Conservation (phyloP, 768 basidiomycete genomes). For the Boletus vermiculosoides region DNA sequence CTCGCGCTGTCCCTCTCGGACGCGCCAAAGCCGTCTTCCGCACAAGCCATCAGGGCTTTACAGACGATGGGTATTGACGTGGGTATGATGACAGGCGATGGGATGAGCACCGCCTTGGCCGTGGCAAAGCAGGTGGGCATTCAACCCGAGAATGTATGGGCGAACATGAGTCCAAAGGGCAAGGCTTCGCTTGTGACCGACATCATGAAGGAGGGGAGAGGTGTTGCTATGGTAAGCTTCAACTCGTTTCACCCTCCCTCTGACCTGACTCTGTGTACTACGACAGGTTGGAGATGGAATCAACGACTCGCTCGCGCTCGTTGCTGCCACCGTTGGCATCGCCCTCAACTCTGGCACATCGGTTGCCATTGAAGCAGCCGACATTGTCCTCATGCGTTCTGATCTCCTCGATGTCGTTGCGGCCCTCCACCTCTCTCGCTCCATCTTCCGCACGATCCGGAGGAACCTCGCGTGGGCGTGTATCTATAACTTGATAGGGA, state of each 20-base stretch:
- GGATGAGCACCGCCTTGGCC: conserved; percentile 79
- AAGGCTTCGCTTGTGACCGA: conserved; percentile 86
- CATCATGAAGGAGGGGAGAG: conserved; percentile 73
- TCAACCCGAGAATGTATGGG: conserved; percentile 76
- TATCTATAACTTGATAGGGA: conserved; percentile 88
- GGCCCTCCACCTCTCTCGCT: conserved; percentile 84
- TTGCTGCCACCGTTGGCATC: conserved; percentile 94
- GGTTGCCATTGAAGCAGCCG: conserved; percentile 97
- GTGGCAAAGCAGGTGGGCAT: conserved; percentile 93
- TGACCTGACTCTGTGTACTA: background rate
- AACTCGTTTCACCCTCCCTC: background rate
- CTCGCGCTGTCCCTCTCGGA: conserved; percentile 87
- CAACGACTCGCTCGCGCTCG: conserved; percentile 97
- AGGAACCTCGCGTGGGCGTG: conserved; percentile 97
- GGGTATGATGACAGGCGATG: conserved; percentile 92
- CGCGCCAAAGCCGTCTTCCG: conserved; percentile 80
- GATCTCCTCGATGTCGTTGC: conserved; percentile 98
- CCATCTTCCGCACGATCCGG: conserved; percentile 87
- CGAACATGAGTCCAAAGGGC: conserved; percentile 92
- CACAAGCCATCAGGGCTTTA: conserved; percentile 76
- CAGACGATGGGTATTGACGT: conserved; percentile 90
- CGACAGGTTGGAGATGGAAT: conserved; percentile 94
- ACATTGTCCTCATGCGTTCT: conserved; percentile 96
- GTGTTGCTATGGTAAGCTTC: conserved; percentile 83
- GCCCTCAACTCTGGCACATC: conserved; percentile 96